Evolutionary conservation across 2,329 filamentous ascomycete genomes (phyloP).

Genomic region (Beauveria scarabaeidicola): DNA sequence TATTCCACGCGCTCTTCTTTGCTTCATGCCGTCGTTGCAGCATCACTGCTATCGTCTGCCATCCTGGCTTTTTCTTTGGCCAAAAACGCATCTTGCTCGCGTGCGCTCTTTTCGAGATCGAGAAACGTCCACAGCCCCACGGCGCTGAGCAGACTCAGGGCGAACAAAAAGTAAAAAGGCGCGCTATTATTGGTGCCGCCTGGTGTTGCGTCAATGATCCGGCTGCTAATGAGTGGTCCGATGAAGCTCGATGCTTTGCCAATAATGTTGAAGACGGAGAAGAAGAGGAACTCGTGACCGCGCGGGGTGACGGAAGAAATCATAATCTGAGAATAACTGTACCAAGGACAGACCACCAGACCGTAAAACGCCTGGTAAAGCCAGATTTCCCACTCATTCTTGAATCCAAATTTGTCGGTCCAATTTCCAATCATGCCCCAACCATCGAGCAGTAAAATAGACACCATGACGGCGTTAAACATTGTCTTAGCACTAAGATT

Average conservation of each 20-base stretch:
- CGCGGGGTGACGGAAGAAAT: slow-evolving; percentile 61
- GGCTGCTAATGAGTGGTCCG: slow-evolving; percentile 58
- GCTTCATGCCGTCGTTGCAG: neutral
- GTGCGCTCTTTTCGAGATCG: slow-evolving; percentile 51
- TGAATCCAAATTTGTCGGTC: slow-evolving; percentile 36
- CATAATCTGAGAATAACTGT: slow-evolving; percentile 63
- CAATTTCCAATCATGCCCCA: slow-evolving; percentile 41
- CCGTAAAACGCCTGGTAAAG: slow-evolving; percentile 49
- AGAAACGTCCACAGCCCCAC: slow-evolving; percentile 44
- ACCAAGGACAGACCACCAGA: slow-evolving; percentile 60
- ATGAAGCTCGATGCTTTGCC: slow-evolving; percentile 62
- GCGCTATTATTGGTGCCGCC: slow-evolving; percentile 46
- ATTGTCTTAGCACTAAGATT: slow-evolving; percentile 55
- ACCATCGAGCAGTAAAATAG: slow-evolving; percentile 49
- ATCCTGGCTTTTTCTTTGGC: slow-evolving; percentile 22
- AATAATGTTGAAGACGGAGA: slow-evolving; percentile 59
- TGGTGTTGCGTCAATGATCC: slow-evolving; percentile 56
- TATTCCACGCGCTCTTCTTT: neutral
- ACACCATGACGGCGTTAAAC: slow-evolving; percentile 56
- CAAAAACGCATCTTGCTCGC: slow-evolving; percentile 51
- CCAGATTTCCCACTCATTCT: slow-evolving; percentile 38
- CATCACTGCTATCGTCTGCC: neutral
- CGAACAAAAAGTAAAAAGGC: slow-evolving; percentile 60
- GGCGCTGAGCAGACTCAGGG: slow-evolving; percentile 47
- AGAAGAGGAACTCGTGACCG: slow-evolving; percentile 63